Evolutionary conservation across 306 rosid genomes (phyloP).

Genomic region (Hippophae tibetana): DNA sequence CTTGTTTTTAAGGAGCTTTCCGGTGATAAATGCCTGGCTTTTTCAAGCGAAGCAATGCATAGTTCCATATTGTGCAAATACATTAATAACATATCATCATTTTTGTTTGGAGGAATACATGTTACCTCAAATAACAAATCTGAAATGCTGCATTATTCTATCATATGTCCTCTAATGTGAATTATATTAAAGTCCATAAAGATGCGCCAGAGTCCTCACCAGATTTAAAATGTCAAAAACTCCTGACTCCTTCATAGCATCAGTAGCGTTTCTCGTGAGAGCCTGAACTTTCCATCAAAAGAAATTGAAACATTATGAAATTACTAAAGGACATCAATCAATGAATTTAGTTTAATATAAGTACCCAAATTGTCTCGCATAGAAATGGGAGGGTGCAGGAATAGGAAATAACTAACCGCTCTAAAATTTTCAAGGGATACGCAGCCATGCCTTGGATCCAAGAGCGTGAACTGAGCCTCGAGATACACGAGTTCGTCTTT

Average conservation of each 20-base stretch:
- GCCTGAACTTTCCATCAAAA: constrained; percentile 45
- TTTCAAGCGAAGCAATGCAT: not conserved
- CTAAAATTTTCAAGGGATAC: constrained; percentile 65
- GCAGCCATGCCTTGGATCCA: constrained; percentile 70
- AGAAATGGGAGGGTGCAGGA: not conserved
- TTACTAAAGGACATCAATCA: not conserved
- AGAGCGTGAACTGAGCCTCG: constrained; percentile 61
- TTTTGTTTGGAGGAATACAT: not conserved
- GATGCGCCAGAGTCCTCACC: constrained; percentile 41
- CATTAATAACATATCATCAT: not conserved
- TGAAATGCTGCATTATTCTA: too few relatives aligned
- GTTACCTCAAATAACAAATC: not conserved
- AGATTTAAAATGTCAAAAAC: constrained; percentile 57
- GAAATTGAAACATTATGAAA: constrained; percentile 21
- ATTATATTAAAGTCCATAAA: not conserved
- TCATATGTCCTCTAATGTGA: not conserved
- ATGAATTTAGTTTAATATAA: too few relatives aligned
- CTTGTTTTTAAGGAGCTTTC: too few relatives aligned
- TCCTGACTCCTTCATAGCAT: constrained; percentile 86
- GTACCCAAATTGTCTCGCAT: too few relatives aligned
- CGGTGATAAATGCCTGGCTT: too few relatives aligned
- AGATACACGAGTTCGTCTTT: constrained; percentile 80
- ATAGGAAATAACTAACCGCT: constrained; percentile 41
- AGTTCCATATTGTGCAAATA: not conserved
- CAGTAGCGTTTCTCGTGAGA: constrained; percentile 71